Conservation (phyloP, 108 stramenopile genomes). For the Nitzschia sp. region DNA sequence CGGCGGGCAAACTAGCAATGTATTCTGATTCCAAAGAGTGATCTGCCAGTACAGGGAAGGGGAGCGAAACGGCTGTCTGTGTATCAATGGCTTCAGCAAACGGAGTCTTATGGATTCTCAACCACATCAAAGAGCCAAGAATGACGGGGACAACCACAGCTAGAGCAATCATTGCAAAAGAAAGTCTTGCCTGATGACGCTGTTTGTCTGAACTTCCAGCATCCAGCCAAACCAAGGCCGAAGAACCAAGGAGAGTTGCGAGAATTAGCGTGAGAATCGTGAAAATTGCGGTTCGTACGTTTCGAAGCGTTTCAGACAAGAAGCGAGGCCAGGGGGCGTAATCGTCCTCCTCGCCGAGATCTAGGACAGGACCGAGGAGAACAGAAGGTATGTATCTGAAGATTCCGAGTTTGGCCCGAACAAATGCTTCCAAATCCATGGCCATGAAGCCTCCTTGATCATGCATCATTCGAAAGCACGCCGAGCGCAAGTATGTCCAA, state of each 20-base stretch:
- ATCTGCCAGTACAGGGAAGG: not conserved
- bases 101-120: not conserved
- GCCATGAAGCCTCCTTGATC: constrained; percentile 3
- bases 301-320: not conserved
- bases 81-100: not conserved
- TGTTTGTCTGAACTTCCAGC: too few relatives aligned
- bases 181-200: too few relatives aligned
- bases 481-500: not conserved
- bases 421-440: constrained; percentile 1
- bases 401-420: not conserved
- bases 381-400: not conserved
- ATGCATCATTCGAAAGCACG: constrained; percentile 3
- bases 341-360: not conserved
- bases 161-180: too few relatives aligned
- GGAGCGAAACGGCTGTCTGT: not conserved
- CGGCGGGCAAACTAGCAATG: not conserved
- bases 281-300: not conserved
- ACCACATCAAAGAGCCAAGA: not conserved
- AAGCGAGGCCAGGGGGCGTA: not conserved
- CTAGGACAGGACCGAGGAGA: not conserved
- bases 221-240: too few relatives aligned
- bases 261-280: not conserved
- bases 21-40: not conserved
- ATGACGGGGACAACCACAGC: not conserved
- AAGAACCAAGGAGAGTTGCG: too few relatives aligned